These are phyloP conservation scores for Inga leiocalycina DNA, from an alignment of 306 rosid species.

Conservation along the genomic window DNA sequence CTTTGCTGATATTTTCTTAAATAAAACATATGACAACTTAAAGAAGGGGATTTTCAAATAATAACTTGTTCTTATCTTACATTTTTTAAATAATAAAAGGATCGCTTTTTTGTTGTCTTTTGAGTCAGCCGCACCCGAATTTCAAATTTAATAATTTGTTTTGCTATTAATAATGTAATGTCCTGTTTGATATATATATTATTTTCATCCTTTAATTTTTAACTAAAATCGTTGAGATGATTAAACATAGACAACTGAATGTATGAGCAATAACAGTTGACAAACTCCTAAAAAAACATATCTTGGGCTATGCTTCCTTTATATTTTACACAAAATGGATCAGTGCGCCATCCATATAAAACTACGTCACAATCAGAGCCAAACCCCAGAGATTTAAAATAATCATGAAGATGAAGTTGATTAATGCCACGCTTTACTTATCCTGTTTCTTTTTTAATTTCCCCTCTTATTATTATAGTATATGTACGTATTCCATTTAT, in stretches of 20 bases:
- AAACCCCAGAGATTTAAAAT: background rate
- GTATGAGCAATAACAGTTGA: background rate
- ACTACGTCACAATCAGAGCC: background rate
- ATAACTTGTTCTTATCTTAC: background rate
- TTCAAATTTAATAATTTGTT: background rate
- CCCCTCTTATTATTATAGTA: background rate
- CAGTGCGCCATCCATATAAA: conserved; percentile 7
- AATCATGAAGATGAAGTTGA: background rate
- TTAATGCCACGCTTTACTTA: background rate
- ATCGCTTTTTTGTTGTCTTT: too few relatives aligned
- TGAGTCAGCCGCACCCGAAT: background rate
- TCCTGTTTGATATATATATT: background rate
- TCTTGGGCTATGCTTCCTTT: background rate
- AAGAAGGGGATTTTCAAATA: background rate
- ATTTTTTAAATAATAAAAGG: too few relatives aligned
- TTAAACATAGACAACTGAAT: background rate
- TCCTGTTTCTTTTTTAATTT: background rate
- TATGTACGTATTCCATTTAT: background rate
- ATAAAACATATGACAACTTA: too few relatives aligned
- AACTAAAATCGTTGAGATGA: background rate
- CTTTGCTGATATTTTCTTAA: too few relatives aligned
- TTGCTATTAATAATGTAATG: background rate
- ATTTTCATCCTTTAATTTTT: background rate
- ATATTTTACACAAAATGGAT: background rate
- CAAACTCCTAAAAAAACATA: background rate